phyloP scores from a whole-genome alignment of 192 early-diverging fungal genomes.

The Umbelopsis vinacea region DNA sequence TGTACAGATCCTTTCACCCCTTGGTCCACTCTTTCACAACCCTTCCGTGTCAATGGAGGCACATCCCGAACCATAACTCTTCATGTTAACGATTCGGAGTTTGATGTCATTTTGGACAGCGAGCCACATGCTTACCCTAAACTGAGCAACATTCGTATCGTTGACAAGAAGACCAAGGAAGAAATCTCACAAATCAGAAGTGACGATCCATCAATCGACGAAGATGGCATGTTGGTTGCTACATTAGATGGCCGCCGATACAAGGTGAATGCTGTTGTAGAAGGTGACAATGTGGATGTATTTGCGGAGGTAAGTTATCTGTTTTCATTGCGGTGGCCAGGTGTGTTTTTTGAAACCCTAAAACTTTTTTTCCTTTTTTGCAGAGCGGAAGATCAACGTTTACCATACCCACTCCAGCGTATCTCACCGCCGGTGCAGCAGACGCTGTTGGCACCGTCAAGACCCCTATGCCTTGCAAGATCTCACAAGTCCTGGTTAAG shows the following conservation, averaged over 20 bases:
- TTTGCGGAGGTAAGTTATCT: slow-evolving; percentile 56
- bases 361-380: slow-evolving; percentile 30
- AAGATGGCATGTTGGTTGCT: slow-evolving; percentile 55
- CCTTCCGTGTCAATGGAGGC: slow-evolving; percentile 52
- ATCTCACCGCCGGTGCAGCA: slow-evolving; percentile 48
- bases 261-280: slow-evolving; percentile 66
- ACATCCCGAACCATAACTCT: slow-evolving; percentile 35
- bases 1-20: slow-evolving; percentile 30
- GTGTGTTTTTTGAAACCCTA: too few relatives aligned
- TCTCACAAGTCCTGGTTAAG: slow-evolving; percentile 79
- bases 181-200: slow-evolving; percentile 5
- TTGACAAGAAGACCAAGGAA: slow-evolving; percentile 13
- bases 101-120: slow-evolving; percentile 31
- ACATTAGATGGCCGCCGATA: slow-evolving; percentile 66
- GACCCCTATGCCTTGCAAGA: slow-evolving; percentile 98
- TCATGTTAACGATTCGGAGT: slow-evolving; percentile 26
- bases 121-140: neutral
- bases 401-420: slow-evolving; percentile 59
- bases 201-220: slow-evolving; percentile 41
- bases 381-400: slow-evolving; percentile 56
- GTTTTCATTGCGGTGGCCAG: too few relatives aligned
- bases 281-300: slow-evolving; percentile 63
- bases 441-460: slow-evolving; percentile 69
- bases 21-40: slow-evolving; percentile 35
- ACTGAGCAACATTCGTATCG: slow-evolving; percentile 7